Percentiles rank a stretch among this genome's conserved stretches.
Evolutionary conservation across 2,329 filamentous ascomycete genomes (phyloP).

Genomic region (Neocucurbitaria cava): DNA sequence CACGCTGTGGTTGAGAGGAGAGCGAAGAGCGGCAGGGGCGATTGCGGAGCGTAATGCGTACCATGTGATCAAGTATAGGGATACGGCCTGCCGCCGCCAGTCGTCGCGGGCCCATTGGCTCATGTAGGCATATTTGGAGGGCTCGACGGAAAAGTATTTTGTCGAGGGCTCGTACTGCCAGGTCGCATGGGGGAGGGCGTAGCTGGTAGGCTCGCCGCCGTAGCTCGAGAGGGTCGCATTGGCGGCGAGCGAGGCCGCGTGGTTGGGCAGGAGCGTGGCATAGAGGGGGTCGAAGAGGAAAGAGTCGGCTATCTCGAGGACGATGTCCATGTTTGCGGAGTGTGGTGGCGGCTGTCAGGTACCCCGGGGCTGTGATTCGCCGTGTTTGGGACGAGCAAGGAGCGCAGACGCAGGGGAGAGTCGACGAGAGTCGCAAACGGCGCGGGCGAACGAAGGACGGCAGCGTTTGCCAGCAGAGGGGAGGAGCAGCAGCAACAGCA

Average conservation of each 20-base stretch:
- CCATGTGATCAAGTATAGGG: constrained; percentile 87
- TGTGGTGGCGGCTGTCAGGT: constrained; percentile 16
- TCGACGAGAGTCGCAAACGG: neutral
- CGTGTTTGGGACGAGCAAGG: constrained; percentile 5
- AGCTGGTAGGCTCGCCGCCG: constrained; percentile 47
- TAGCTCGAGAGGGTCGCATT: constrained; percentile 65
- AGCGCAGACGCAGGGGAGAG: constrained; percentile 1
- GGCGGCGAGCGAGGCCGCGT: constrained; percentile 55
- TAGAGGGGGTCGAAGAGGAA: constrained; percentile 83
- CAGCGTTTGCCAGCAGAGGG: neutral
- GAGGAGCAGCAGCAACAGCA: constrained; percentile 1
- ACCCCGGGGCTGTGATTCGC: constrained; percentile 29
- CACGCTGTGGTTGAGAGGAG: neutral
- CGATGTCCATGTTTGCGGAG: constrained; percentile 78
- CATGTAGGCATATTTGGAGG: constrained; percentile 78
- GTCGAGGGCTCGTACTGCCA: constrained; percentile 79
- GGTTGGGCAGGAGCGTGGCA: constrained; percentile 69
- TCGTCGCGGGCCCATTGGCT: constrained; percentile 82
- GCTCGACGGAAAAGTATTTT: constrained; percentile 71
- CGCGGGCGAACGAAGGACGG: neutral
- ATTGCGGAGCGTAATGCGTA: constrained; percentile 49
- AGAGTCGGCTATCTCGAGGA: constrained; percentile 84
- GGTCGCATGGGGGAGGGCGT: constrained; percentile 32
- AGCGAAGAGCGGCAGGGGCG: neutral
- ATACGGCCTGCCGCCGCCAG: constrained; percentile 73